A percentile compares a stretch with the other conserved stretches of the same genome.
These are phyloP conservation scores for Phytophthora agathidicida DNA, from an alignment of 352 stramenopile species.

Conservation along the genomic window DNA sequence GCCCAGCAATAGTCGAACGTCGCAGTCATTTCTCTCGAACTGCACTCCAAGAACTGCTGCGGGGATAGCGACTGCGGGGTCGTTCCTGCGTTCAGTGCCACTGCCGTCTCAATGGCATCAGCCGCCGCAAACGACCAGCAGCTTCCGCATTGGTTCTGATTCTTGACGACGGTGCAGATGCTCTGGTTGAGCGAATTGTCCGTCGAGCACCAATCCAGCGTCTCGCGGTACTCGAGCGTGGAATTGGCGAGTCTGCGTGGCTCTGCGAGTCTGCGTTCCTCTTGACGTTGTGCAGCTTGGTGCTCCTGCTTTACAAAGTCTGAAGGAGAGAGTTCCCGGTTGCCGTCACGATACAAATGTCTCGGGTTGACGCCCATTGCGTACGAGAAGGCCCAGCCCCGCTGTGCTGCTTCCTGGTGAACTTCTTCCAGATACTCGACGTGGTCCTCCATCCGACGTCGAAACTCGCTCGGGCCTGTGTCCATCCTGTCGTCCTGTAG, in stretches of 20 bases:
- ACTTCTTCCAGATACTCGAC: constrained; percentile 77
- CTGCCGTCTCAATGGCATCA: constrained; percentile 79
- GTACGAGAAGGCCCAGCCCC: constrained; percentile 63
- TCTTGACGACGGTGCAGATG: constrained; percentile 80
- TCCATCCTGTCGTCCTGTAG: constrained; percentile 50
- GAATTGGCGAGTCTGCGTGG: constrained; percentile 19
- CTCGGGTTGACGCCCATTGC: constrained; percentile 67
- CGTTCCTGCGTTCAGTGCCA: constrained; percentile 51
- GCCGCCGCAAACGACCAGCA: constrained; percentile 85
- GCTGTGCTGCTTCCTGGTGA: constrained; percentile 43
- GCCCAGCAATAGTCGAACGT: constrained; percentile 88
- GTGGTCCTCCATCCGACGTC: constrained; percentile 60
- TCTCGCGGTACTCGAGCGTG: constrained; percentile 34
- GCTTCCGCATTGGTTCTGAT: constrained; percentile 80
- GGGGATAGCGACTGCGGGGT: constrained; percentile 65
- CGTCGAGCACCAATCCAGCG: constrained; percentile 77
- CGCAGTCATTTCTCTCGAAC: constrained; percentile 62
- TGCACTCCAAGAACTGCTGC: constrained; percentile 84
- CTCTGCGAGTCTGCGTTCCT: constrained; percentile 19
- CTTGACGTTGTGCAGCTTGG: constrained; percentile 44
- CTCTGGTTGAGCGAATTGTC: constrained; percentile 69
- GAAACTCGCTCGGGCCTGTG: constrained; percentile 36
- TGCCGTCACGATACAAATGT: constrained; percentile 65
- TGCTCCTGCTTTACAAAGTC: constrained; percentile 71
- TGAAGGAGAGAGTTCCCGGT: constrained; percentile 37